phyloP scores from a whole-genome alignment of 352 stramenopile genomes.

The Pythium insidiosum region DNA sequence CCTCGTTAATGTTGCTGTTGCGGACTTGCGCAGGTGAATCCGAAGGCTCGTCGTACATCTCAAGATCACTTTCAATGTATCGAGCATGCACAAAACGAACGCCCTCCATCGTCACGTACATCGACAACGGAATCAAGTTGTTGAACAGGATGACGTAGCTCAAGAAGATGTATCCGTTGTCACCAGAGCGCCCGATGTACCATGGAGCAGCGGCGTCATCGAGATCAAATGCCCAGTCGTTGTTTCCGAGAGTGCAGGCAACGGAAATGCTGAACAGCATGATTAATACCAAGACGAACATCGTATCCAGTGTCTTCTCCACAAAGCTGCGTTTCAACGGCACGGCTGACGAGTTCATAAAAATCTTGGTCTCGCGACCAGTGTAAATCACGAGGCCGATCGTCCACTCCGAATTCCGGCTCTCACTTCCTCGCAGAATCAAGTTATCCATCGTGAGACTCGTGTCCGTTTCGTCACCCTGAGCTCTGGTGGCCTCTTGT shows the following conservation, averaged over 20 bases:
- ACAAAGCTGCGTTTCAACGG: constrained; percentile 83
- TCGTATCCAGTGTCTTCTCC: constrained; percentile 81
- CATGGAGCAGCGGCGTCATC: constrained; percentile 38
- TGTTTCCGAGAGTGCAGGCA: constrained; percentile 75
- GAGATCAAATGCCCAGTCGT: constrained; percentile 71
- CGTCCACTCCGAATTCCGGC: constrained; percentile 80
- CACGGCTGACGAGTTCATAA: constrained; percentile 76
- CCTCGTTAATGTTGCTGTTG: constrained; percentile 87
- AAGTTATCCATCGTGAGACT: constrained; percentile 86
- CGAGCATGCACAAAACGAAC: constrained; percentile 82
- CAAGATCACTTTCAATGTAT: constrained; percentile 81
- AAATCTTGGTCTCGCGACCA: constrained; percentile 76
- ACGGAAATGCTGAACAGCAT: constrained; percentile 82
- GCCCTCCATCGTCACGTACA: constrained; percentile 88
- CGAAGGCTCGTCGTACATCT: constrained; percentile 70
- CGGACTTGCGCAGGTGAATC: constrained; percentile 76
- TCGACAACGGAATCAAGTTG: constrained; percentile 81
- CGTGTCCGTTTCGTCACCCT: constrained; percentile 21
- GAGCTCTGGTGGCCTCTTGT: background rate
- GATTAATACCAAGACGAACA: constrained; percentile 84
- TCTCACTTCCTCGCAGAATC: constrained; percentile 78
- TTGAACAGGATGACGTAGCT: constrained; percentile 89
- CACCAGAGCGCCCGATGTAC: constrained; percentile 51
- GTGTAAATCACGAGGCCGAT: constrained; percentile 83
- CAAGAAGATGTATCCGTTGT: constrained; percentile 84